Percentiles rank a stretch among this genome's conserved stretches.
These are phyloP conservation scores for Grigorovia jiainica DNA, from an alignment of 805 yeast species.

Conservation along the genomic window DNA sequence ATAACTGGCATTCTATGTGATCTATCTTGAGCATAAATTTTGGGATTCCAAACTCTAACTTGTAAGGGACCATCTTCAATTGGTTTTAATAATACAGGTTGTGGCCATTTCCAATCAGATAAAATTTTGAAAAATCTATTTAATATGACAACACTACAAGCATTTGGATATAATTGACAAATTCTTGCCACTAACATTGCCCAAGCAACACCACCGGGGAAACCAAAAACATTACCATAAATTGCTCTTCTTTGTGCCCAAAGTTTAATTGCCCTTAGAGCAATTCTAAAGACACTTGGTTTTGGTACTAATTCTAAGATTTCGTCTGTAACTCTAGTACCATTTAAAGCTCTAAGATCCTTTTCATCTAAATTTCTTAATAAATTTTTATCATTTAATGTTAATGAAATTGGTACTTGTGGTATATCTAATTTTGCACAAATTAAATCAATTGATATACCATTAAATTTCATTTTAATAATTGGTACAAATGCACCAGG, in stretches of 20 bases:
- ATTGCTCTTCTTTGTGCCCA: constrained; percentile 97
- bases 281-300: constrained; percentile 85
- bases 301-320: constrained; percentile 84
- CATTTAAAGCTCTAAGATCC: constrained; percentile 83
- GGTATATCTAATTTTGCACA: constrained; percentile 78
- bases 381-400: constrained; percentile 75
- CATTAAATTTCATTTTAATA: constrained; percentile 77
- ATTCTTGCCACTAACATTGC: constrained; percentile 98
- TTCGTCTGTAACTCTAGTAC: constrained; percentile 96
- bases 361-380: constrained; percentile 82
- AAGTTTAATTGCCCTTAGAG: constrained; percentile 81
- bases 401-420: constrained; percentile 66
- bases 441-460: constrained; percentile 87
- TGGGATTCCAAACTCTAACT: constrained; percentile 95
- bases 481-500: constrained; percentile 98
- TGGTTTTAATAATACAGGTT: constrained; percentile 84
- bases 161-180: constrained; percentile 93
- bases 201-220: constrained; percentile 99
- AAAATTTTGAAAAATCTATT: constrained; percentile 80
- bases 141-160: constrained; percentile 87
- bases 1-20: constrained; percentile 95
- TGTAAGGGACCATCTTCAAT: constrained; percentile 97
- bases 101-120: constrained; percentile 96
- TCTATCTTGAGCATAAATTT: constrained; percentile 79
- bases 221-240: constrained; percentile 91